Percentiles rank a stretch among this genome's conserved stretches.
These are phyloP conservation scores for Diaporthe destruens DNA, from an alignment of 2,329 filamentous ascomycete species.

Conservation along the genomic window DNA sequence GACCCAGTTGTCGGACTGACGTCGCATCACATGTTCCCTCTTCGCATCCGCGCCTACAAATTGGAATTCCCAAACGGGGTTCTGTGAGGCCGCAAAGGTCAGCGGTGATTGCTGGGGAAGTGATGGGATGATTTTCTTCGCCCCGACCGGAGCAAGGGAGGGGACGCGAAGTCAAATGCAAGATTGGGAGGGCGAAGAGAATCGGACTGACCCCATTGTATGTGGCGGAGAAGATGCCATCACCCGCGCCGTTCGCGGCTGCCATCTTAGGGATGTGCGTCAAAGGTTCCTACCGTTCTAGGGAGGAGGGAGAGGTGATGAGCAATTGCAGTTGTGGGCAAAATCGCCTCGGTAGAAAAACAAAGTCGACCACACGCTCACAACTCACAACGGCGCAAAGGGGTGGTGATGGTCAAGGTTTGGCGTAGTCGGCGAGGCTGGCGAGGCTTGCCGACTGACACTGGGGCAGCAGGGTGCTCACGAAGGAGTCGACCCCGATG, in stretches of 20 bases:
- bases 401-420: neutral
- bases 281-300: neutral
- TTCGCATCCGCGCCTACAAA: conserved; percentile 78
- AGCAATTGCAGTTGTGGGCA: no score
- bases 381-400: neutral
- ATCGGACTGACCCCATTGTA: conserved; percentile 73
- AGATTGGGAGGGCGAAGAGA: conserved; percentile 18
- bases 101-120: neutral
- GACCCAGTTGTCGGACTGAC: conserved; percentile 94
- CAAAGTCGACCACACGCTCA: neutral
- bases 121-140: neutral
- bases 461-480: neutral
- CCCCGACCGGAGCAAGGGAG: neutral
- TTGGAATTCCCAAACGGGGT: conserved; percentile 94
- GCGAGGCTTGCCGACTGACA: neutral
- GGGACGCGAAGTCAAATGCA: conserved; percentile 21
- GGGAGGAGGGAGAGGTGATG: neutral
- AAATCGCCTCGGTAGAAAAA: neutral
- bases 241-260: conserved; percentile 51
- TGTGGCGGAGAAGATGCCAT: conserved; percentile 75
- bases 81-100: conserved; percentile 62
- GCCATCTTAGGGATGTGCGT: conserved; percentile 55
- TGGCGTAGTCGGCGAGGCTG: neutral
- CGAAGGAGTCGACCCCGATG: neutral
- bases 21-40: conserved; percentile 90